Evolutionary conservation across 345 rosid species (phyloP).

Genomic region (Populus alba): DNA sequence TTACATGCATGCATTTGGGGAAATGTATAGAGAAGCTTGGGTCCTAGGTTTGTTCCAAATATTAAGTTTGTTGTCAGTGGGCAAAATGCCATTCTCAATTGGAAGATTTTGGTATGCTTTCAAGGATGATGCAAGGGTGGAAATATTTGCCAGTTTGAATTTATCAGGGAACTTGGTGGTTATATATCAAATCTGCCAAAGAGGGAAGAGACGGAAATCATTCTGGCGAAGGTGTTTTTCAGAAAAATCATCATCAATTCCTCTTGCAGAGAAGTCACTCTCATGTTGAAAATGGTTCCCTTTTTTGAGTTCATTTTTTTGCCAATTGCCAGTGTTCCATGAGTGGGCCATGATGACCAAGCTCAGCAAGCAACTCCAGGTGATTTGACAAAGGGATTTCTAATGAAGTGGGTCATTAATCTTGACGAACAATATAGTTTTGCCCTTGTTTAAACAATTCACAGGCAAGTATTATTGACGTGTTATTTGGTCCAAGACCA

Average conservation of each 20-base stretch:
- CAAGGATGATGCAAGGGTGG: background rate
- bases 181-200: slow-evolving; percentile 2
- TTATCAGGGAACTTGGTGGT: background rate
- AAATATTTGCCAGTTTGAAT: background rate
- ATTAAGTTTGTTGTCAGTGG: background rate
- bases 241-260: background rate
- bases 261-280: background rate
- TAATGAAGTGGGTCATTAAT: too few species aligned
- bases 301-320: background rate
- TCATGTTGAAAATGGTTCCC: background rate
- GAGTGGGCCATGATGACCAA: background rate
- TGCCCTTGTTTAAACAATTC: background rate
- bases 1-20: background rate
- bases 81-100: background rate
- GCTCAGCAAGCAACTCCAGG: background rate
- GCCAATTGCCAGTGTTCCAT: background rate
- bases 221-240: background rate
- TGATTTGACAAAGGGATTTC: too few species aligned
- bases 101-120: background rate
- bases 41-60: background rate
- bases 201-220: background rate
- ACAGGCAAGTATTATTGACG: background rate
- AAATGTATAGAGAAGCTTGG: background rate
- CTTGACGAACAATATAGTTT: too few species aligned
- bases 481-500: too few species aligned